Conservation (phyloP, 2,329 filamentous ascomycete genomes). For the Knufia petricola region DNA sequence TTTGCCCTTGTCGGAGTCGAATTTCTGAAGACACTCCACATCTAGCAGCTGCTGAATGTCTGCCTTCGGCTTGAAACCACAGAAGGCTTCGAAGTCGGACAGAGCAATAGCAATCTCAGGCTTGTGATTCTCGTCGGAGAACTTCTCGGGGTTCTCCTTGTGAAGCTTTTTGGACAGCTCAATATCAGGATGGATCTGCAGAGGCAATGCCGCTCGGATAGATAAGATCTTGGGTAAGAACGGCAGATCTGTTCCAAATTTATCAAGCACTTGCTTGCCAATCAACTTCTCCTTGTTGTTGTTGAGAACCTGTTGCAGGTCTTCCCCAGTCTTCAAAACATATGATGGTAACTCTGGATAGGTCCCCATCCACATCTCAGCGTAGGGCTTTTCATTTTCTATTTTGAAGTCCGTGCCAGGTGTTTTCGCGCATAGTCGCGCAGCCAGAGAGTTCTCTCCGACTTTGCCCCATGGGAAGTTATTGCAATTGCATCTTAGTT, state of each 20-base stretch:
- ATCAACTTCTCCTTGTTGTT: conserved; percentile 53
- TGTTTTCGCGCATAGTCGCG: conserved; percentile 55
- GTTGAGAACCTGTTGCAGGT: conserved; percentile 55
- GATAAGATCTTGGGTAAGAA: conserved; percentile 69
- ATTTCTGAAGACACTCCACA: conserved; percentile 45
- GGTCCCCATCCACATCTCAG: conserved; percentile 68
- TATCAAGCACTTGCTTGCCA: conserved; percentile 50
- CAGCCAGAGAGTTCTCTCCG: conserved; percentile 56
- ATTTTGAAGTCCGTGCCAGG: conserved; percentile 54
- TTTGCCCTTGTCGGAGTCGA: conserved; percentile 37
- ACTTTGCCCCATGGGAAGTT: conserved; percentile 64
- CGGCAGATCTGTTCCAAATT: conserved; percentile 57
- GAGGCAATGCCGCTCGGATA: conserved; percentile 62
- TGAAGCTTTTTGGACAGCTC: conserved; percentile 56
- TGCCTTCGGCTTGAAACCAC: conserved; percentile 59
- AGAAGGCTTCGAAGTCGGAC: conserved; percentile 63
- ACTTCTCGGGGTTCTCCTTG: conserved; percentile 52
- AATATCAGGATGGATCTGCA: conserved; percentile 68
- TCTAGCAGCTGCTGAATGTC: conserved; percentile 51
- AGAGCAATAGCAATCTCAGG: conserved; percentile 69
- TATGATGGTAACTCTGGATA: conserved; percentile 62
- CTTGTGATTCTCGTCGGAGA: conserved; percentile 67
- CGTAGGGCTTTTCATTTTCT: conserved; percentile 54
- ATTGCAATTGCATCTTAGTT: conserved; percentile 26
- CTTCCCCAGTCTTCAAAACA: conserved; percentile 52